Conservation (phyloP, 257 asterid genomes). For the Jasminum sambac region DNA sequence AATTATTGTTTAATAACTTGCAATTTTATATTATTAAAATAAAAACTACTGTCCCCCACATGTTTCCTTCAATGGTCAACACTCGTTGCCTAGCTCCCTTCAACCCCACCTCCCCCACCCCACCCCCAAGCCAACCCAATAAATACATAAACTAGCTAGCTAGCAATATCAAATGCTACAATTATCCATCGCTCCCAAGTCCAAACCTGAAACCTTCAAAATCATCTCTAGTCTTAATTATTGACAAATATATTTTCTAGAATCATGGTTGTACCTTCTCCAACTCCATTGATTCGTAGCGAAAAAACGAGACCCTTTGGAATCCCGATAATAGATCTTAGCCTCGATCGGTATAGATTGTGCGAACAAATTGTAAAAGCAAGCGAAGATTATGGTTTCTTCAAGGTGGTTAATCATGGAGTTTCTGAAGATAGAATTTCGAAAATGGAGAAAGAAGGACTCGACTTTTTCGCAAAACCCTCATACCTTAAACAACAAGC, state of each 20-base stretch:
- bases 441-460: not conserved
- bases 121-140: too few relatives aligned
- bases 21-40: not conserved
- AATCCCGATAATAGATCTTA: constrained; percentile 3
- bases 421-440: constrained; percentile 1
- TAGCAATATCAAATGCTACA: too few relatives aligned
- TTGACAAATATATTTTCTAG: too few relatives aligned
- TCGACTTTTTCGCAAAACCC: constrained; percentile 3
- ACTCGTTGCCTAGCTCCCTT: constrained; percentile 24
- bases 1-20: not conserved
- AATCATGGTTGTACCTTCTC: not conserved
- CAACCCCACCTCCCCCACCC: not conserved
- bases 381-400: constrained; percentile 9
- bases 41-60: not conserved
- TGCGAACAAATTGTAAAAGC: not conserved
- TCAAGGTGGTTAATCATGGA: constrained; percentile 8
- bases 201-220: too few relatives aligned
- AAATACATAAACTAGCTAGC: too few relatives aligned
- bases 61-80: not conserved
- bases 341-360: not conserved
- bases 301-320: not conserved
- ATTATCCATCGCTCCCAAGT: too few relatives aligned
- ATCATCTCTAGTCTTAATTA: too few relatives aligned
- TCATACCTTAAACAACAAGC: constrained; percentile 4
- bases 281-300: not conserved